Evolutionary conservation across 495 filamentous ascomycete species (phyloP).

Genomic region (Penicillium turbatum): DNA sequence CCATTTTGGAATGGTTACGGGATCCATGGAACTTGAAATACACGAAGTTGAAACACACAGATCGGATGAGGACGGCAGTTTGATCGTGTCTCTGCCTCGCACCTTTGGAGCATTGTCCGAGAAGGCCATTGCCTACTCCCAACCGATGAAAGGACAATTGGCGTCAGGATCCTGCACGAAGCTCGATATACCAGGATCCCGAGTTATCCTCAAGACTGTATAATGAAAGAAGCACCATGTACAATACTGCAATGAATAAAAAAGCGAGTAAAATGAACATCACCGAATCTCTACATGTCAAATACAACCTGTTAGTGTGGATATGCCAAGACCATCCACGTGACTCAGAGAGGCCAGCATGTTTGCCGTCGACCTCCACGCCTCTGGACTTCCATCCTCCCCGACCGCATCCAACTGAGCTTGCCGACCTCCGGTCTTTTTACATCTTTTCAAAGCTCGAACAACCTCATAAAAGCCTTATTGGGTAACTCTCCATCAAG

Average conservation of each 20-base stretch:
- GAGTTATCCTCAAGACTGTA: conserved; percentile 23
- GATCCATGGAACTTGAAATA: conserved; percentile 16
- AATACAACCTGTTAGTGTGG: background rate
- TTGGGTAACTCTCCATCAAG: conserved; percentile 29
- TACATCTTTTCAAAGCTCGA: conserved; percentile 19
- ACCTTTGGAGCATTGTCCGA: conserved; percentile 50
- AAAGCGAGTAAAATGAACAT: background rate
- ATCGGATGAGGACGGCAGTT: conserved; percentile 13
- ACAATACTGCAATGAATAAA: conserved; percentile 8
- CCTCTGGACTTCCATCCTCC: conserved; percentile 31
- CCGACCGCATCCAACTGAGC: conserved; percentile 25
- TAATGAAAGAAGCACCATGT: background rate
- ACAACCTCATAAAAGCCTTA: conserved; percentile 10
- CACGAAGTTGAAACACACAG: conserved; percentile 4
- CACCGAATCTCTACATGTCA: conserved; percentile 2
- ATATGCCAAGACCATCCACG: conserved; percentile 35
- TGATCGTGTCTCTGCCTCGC: conserved; percentile 26
- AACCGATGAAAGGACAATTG: conserved; percentile 19
- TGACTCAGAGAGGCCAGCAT: conserved; percentile 35
- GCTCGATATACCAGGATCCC: conserved; percentile 39
- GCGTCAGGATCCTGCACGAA: conserved; percentile 30
- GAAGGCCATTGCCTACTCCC: conserved; percentile 44
- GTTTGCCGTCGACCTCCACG: conserved; percentile 41
- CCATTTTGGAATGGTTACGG: conserved; percentile 33
- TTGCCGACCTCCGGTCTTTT: conserved; percentile 20